phyloP scores from a whole-genome alignment of 805 yeast species.

The Starmerella riodocensis region DNA sequence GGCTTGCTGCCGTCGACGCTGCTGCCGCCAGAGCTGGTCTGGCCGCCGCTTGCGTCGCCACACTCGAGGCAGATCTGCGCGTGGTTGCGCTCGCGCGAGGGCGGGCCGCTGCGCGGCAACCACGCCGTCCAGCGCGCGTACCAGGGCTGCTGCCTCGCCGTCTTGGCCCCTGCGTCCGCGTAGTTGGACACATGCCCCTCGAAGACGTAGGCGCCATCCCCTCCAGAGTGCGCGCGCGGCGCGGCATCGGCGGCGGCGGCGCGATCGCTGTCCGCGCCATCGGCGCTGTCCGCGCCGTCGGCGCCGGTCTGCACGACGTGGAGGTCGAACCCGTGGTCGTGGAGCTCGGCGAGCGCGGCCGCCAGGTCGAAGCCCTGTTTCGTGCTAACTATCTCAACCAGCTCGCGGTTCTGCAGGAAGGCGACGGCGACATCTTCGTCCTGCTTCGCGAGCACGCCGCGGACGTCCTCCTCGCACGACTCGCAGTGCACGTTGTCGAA shows the following conservation, averaged over 20 bases:
- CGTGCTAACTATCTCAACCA: slow-evolving; percentile 21
- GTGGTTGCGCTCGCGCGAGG: too few species aligned
- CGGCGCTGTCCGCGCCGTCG: neutral
- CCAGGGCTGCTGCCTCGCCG: slow-evolving; percentile 1
- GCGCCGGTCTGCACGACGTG: slow-evolving; percentile 5
- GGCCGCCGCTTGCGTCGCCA: neutral
- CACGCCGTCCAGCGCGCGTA: too few species aligned
- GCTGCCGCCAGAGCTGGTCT: neutral
- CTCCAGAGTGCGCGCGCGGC: too few species aligned
- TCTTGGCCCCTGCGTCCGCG: neutral
- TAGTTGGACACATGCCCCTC: neutral
- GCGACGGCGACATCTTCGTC: slow-evolving; percentile 19
- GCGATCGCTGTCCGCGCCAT: neutral
- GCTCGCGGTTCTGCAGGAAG: slow-evolving; percentile 22
- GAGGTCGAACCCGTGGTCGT: slow-evolving; percentile 23
- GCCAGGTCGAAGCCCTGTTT: slow-evolving; percentile 13
- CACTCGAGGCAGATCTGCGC: slow-evolving; percentile 18
- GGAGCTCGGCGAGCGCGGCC: slow-evolving; percentile 13
- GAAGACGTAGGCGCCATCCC: neutral
- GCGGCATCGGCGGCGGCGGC: neutral
- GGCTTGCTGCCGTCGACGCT: neutral
- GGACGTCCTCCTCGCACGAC: slow-evolving; percentile 36
- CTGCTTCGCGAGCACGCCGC: slow-evolving; percentile 23
- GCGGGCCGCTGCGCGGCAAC: too few species aligned
- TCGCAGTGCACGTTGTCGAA: slow-evolving; percentile 44